A percentile compares a stretch with the other conserved stretches of the same genome.
Conservation (phyloP, 192 early-diverging fungal species). For the Funneliformis mosseae region DNA sequence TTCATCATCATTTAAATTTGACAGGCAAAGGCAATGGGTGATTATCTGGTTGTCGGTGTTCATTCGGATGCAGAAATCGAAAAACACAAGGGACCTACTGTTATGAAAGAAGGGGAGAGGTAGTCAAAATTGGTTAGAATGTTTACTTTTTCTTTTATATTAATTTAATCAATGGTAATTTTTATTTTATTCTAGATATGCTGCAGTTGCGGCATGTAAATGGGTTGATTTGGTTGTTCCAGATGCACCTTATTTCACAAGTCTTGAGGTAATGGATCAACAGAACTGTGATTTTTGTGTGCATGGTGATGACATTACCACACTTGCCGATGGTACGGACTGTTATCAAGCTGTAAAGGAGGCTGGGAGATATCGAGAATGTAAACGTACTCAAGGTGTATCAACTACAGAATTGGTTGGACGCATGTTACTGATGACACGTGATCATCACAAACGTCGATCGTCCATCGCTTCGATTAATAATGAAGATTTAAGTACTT, state of each 20-base stretch:
- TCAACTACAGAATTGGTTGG: conserved; percentile 98
- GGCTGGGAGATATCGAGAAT: conserved; percentile 93
- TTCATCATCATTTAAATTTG: neutral
- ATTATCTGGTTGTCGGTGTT: conserved; percentile 92
- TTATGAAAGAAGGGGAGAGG: conserved; percentile 95
- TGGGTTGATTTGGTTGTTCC: conserved; percentile 89
- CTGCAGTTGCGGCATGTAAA: conserved; percentile 94
- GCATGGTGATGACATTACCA: conserved; percentile 98
- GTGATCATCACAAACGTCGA: conserved; percentile 81
- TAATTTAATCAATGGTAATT: neutral
- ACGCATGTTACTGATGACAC: conserved; percentile 91
- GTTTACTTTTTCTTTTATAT: neutral
- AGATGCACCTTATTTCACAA: conserved; percentile 92
- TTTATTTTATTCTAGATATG: conserved; percentile 63
- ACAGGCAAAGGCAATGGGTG: conserved; percentile 93
- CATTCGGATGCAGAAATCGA: conserved; percentile 94
- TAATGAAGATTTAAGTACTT: conserved; percentile 62
- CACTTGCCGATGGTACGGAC: conserved; percentile 92
- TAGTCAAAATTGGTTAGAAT: conserved; percentile 33
- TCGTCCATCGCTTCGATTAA: conserved; percentile 55
- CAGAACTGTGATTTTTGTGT: conserved; percentile 94
- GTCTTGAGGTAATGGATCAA: conserved; percentile 79
- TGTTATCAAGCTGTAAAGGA: conserved; percentile 96
- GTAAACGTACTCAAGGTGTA: conserved; percentile 93
- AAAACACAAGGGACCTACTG: conserved; percentile 94